phyloP scores from a whole-genome alignment of 2,329 filamentous ascomycete species.

The Aspergillus alliaceus region DNA sequence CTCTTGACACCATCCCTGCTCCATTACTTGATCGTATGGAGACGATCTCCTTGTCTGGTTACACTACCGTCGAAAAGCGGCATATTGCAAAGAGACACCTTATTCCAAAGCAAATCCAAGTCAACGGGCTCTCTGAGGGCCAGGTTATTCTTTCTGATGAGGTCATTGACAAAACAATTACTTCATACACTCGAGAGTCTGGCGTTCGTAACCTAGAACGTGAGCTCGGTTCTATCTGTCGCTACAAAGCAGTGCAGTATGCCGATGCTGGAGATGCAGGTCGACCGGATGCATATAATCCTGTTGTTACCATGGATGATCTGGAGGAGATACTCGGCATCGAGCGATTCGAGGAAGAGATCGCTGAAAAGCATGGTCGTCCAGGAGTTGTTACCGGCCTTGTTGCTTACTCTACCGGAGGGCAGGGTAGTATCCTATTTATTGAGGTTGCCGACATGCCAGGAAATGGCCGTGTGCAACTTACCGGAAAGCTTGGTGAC shows the following conservation, averaged over 20 bases:
- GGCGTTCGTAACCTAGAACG: slow-evolving; percentile 95
- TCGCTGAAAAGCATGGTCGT: slow-evolving; percentile 77
- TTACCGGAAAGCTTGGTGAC: slow-evolving; percentile 94
- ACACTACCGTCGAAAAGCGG: slow-evolving; percentile 94
- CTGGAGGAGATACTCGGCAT: slow-evolving; percentile 89
- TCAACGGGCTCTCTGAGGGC: slow-evolving; percentile 77
- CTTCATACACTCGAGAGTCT: slow-evolving; percentile 92
- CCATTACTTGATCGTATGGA: slow-evolving; percentile 96
- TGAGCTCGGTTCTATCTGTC: slow-evolving; percentile 91
- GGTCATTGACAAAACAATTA: slow-evolving; percentile 92
- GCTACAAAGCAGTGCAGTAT: slow-evolving; percentile 91
- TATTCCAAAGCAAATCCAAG: slow-evolving; percentile 91
- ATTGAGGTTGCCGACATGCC: slow-evolving; percentile 99
- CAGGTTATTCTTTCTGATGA: slow-evolving; percentile 77
- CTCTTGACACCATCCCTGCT: slow-evolving; percentile 89
- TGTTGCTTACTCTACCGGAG: slow-evolving; percentile 89
- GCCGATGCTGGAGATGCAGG: slow-evolving; percentile 82
- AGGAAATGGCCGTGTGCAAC: slow-evolving; percentile 83
- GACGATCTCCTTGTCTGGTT: slow-evolving; percentile 87
- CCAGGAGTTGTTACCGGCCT: slow-evolving; percentile 95
- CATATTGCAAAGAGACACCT: slow-evolving; percentile 91
- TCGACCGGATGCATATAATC: slow-evolving; percentile 68
- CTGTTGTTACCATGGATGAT: slow-evolving; percentile 72
- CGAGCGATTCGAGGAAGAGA: slow-evolving; percentile 92
- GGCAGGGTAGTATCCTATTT: slow-evolving; percentile 94